Evolutionary conservation across 202 grass and related monocot species (phyloP).

Genomic region (Dendrocalamus latiflorus): DNA sequence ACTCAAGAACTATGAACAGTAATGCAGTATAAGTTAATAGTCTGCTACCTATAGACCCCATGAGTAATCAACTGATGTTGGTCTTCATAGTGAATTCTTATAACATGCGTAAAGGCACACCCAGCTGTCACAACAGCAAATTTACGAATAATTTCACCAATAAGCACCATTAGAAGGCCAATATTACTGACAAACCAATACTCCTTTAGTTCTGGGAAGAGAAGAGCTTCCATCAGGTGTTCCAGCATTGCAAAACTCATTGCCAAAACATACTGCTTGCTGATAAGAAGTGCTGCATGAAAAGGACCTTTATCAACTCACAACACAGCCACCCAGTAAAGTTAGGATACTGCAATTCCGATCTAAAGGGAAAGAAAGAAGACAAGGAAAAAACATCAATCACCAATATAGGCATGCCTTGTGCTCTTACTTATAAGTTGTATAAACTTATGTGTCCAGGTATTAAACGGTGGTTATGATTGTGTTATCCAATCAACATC

Average conservation of each 20-base stretch:
- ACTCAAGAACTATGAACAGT: background rate
- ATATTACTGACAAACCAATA: constrained; percentile 62
- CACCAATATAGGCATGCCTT: background rate
- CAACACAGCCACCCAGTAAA: background rate
- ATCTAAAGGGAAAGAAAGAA: constrained; percentile 11
- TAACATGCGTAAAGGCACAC: constrained; percentile 66
- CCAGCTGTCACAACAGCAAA: constrained; percentile 76
- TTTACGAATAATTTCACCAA: constrained; percentile 86
- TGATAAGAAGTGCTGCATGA: constrained; percentile 86
- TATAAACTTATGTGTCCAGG: background rate
- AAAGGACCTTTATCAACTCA: constrained; percentile 37
- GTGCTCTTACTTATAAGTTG: background rate
- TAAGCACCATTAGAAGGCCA: constrained; percentile 75
- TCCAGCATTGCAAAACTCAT: constrained; percentile 83
- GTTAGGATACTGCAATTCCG: background rate
- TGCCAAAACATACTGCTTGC: constrained; percentile 78
- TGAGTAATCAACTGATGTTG: constrained; percentile 81
- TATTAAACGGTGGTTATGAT: background rate
- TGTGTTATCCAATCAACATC: constrained; percentile 8
- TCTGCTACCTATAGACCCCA: constrained; percentile 78
- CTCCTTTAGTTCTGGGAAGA: constrained; percentile 73
- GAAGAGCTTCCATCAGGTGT: constrained; percentile 60
- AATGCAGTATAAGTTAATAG: background rate
- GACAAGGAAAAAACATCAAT: background rate
- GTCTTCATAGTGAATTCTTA: constrained; percentile 66